Percentiles rank a stretch among this genome's conserved stretches.
Conservation (phyloP, 106 monocot species). For the Dendrobium huoshanense region DNA sequence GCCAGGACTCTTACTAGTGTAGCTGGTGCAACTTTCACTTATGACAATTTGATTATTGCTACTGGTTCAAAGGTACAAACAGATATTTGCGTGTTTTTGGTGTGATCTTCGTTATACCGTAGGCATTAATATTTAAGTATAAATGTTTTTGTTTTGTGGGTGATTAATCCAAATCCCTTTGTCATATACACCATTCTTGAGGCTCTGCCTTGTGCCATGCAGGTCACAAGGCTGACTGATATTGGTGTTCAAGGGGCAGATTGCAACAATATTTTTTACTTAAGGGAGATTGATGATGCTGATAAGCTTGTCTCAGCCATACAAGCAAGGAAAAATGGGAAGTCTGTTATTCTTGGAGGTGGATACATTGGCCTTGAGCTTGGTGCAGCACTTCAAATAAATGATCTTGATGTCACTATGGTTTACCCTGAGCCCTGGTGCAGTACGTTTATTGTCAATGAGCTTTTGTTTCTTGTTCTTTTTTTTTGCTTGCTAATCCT, state of each 20-base stretch:
- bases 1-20: conserved; percentile 66
- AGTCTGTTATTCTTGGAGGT: conserved; percentile 91
- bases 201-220: conserved; percentile 4
- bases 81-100: background rate
- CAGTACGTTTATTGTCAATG: conserved; percentile 53
- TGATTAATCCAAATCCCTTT: no score
- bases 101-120: background rate
- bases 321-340: conserved; percentile 76
- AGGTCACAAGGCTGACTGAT: conserved; percentile 82
- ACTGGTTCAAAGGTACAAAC: conserved; percentile 73
- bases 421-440: conserved; percentile 99
- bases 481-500: background rate
- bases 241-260: conserved; percentile 97
- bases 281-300: conserved; percentile 93
- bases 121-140: no score
- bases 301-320: conserved; percentile 80
- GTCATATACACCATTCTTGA: no score
- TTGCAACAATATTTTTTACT: conserved; percentile 80
- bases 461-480: background rate
- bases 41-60: conserved; percentile 76
- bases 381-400: conserved; percentile 58
- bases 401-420: conserved; percentile 91
- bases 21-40: conserved; percentile 61
- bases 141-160: no score
- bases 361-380: conserved; percentile 98